Evolutionary conservation across 1,284 basidiomycete species (phyloP).

Genomic region (Schizophyllum amplum): DNA sequence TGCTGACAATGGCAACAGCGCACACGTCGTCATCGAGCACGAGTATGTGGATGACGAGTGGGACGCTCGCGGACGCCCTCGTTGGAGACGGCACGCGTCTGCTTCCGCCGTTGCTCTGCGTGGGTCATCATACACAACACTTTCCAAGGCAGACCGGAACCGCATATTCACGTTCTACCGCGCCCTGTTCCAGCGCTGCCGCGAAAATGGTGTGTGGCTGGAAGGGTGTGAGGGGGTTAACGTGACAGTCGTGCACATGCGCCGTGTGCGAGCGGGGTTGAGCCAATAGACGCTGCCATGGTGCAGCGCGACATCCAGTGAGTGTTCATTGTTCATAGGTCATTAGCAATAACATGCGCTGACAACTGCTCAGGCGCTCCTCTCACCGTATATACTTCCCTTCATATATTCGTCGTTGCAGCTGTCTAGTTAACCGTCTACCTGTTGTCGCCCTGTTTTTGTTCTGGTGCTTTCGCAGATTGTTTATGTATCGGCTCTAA

Average conservation of each 20-base stretch:
- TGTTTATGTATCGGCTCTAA: not conserved
- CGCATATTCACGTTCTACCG: slow-evolving; percentile 42
- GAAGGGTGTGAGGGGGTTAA: slow-evolving; percentile 46
- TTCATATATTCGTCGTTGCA: not conserved
- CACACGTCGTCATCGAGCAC: not conserved
- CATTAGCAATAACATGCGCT: too few relatives aligned
- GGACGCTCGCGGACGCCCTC: not conserved
- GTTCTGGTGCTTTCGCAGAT: not conserved
- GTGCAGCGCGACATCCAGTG: too few relatives aligned
- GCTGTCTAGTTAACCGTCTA: not conserved
- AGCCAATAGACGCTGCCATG: not conserved
- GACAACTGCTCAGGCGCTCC: too few relatives aligned
- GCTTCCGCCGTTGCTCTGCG: not conserved
- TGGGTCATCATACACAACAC: not conserved
- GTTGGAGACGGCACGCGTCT: not conserved
- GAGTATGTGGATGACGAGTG: not conserved
- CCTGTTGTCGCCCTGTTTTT: not conserved
- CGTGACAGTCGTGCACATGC: slow-evolving; percentile 25
- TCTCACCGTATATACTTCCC: not conserved
- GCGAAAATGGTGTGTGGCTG: slow-evolving; percentile 41
- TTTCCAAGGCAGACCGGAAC: slow-evolving; percentile 2
- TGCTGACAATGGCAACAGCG: not conserved
- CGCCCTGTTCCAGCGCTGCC: slow-evolving; percentile 37
- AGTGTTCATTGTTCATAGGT: too few relatives aligned
- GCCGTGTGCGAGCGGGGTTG: slow-evolving; percentile 11